Conservation (phyloP, 345 rosid species). For the Brassica juncea region DNA sequence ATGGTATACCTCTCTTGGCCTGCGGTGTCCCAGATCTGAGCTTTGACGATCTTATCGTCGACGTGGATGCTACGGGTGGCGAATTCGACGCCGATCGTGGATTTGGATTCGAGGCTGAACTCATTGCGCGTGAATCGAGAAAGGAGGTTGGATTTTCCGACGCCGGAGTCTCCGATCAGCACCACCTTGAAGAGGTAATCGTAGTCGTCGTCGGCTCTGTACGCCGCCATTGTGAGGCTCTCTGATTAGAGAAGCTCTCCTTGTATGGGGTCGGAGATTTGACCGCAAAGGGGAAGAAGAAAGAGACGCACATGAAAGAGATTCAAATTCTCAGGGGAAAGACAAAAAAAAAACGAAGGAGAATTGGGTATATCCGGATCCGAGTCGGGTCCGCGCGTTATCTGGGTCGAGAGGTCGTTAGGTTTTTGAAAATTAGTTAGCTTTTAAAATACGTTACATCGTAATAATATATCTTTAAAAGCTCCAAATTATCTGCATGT, state of each 20-base stretch:
- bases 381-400: constrained; percentile 1
- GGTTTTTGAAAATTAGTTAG: background rate
- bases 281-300: background rate
- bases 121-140: constrained; percentile 77
- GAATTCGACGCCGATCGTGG: constrained; percentile 83
- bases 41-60: constrained; percentile 76
- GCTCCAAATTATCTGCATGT: background rate
- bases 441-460: background rate
- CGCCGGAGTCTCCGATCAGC: constrained; percentile 78
- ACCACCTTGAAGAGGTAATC: constrained; percentile 78
- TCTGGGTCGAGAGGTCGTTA: background rate
- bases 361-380: constrained; percentile 1
- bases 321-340: constrained; percentile 22
- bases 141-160: constrained; percentile 74
- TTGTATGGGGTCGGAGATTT: too few relatives aligned
- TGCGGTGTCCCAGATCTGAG: constrained; percentile 92
- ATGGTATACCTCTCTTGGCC: constrained; percentile 72
- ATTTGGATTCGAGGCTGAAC: constrained; percentile 80
- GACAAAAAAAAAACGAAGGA: background rate
- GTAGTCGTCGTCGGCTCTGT: constrained; percentile 81
- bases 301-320: constrained; percentile 14
- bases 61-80: constrained; percentile 76
- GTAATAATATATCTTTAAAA: background rate
- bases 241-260: too few relatives aligned
- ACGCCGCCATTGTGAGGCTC: constrained; percentile 50